Percentiles rank a stretch among this genome's conserved stretches.
Evolutionary conservation across 2,329 filamentous ascomycete genomes (phyloP).

Genomic region (Sclerotinia glacialis): DNA sequence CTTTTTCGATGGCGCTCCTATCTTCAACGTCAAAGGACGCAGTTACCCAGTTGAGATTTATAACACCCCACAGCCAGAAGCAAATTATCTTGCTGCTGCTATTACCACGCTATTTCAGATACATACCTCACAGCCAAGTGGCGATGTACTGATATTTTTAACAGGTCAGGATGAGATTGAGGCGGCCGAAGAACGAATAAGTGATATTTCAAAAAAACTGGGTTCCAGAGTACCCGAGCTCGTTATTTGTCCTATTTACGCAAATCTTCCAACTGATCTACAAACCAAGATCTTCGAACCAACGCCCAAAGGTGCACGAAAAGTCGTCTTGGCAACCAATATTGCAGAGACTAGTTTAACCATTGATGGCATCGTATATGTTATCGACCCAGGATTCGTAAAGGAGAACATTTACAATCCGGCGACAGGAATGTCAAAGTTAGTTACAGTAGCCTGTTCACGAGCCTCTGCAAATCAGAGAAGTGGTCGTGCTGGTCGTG

Average conservation of each 20-base stretch:
- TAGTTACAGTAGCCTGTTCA: conserved; percentile 88
- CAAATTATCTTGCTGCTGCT: conserved; percentile 87
- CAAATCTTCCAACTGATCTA: conserved; percentile 84
- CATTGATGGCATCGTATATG: conserved; percentile 93
- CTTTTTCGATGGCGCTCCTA: conserved; percentile 89
- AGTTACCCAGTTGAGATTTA: conserved; percentile 88
- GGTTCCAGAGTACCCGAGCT: conserved; percentile 82
- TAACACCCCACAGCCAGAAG: conserved; percentile 86
- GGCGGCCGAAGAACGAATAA: conserved; percentile 75
- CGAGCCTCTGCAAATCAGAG: conserved; percentile 90
- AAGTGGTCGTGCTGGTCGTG: conserved; percentile 87
- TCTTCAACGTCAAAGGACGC: conserved; percentile 91
- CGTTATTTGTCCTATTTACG: conserved; percentile 90
- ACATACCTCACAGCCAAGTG: conserved; percentile 77
- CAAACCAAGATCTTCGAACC: conserved; percentile 95
- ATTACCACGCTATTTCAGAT: conserved; percentile 96
- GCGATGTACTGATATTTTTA: conserved; percentile 91
- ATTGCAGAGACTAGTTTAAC: conserved; percentile 96
- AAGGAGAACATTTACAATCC: conserved; percentile 96
- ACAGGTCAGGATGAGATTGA: conserved; percentile 98
- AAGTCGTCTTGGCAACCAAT: conserved; percentile 92
- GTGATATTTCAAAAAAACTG: conserved; percentile 82
- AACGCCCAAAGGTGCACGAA: conserved; percentile 78
- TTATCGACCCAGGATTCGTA: conserved; percentile 91
- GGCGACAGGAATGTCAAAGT: conserved; percentile 84